Evolutionary conservation across 805 yeast genomes (phyloP).

Genomic region (Wickerhamomyces alni): DNA sequence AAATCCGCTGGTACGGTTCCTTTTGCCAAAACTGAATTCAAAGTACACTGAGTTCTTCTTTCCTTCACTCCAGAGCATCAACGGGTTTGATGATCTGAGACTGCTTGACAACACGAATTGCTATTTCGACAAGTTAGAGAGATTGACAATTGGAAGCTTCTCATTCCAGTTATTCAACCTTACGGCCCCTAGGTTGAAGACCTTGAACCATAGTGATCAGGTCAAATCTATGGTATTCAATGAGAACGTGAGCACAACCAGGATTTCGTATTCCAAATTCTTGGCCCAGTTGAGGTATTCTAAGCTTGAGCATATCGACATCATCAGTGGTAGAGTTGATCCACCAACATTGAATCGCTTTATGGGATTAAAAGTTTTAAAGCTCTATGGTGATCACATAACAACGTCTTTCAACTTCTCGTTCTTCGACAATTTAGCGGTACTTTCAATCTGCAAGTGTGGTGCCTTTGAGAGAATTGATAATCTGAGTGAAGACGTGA

Average conservation of each 20-base stretch:
- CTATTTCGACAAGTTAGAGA: slow-evolving; percentile 9
- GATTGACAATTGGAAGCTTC: slow-evolving; percentile 16
- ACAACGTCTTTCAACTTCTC: slow-evolving; percentile 5
- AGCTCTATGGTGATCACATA: slow-evolving; percentile 15
- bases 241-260: slow-evolving; percentile 11
- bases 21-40: slow-evolving; percentile 17
- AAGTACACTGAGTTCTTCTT: slow-evolving; percentile 13
- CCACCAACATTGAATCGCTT: slow-evolving; percentile 5
- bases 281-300: slow-evolving; percentile 8
- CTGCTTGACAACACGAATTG: slow-evolving; percentile 19
- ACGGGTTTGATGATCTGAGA: slow-evolving; percentile 17
- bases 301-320: slow-evolving; percentile 8
- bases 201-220: slow-evolving; percentile 12
- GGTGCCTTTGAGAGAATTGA: slow-evolving; percentile 3
- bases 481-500: not conserved
- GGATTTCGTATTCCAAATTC: slow-evolving; percentile 12
- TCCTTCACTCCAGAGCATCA: slow-evolving; percentile 9
- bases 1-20: slow-evolving; percentile 8
- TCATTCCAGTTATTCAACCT: slow-evolving; percentile 17
- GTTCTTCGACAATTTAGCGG: slow-evolving; percentile 5
- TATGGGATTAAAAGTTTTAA: slow-evolving; percentile 7
- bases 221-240: slow-evolving; percentile 9
- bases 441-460: slow-evolving; percentile 12
- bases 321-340: slow-evolving; percentile 10
- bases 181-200: slow-evolving; percentile 12